phyloP scores from a whole-genome alignment of 2,329 filamentous ascomycete genomes.

The Escovopsis sp. region DNA sequence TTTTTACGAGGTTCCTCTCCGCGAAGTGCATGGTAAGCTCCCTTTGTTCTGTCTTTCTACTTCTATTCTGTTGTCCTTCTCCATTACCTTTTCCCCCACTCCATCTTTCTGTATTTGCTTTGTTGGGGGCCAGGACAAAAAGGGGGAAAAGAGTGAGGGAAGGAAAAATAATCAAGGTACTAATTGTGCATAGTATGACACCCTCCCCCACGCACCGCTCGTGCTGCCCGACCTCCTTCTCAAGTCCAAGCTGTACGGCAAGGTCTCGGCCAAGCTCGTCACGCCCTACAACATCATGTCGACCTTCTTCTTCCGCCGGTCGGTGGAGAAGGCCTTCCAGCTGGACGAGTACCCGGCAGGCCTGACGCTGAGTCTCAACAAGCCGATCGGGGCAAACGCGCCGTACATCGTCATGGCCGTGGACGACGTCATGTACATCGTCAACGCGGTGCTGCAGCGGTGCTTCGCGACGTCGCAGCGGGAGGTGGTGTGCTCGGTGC shows the following conservation, averaged over 20 bases:
- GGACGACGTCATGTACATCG: slow-evolving; percentile 98
- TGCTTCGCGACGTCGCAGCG: slow-evolving; percentile 75
- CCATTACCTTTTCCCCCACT: too few species aligned
- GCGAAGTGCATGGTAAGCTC: slow-evolving; percentile 60
- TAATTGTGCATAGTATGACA: too few species aligned
- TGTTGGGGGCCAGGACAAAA: too few species aligned
- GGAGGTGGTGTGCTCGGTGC: slow-evolving; percentile 58
- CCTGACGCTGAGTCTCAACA: slow-evolving; percentile 60
- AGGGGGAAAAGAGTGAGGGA: too few species aligned
- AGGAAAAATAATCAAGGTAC: too few species aligned
- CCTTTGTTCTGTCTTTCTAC: too few species aligned
- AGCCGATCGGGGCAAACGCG: slow-evolving; percentile 56
- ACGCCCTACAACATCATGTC: slow-evolving; percentile 83
- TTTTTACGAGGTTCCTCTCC: slow-evolving; percentile 80
- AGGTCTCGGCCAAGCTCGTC: slow-evolving; percentile 58
- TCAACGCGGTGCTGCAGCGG: slow-evolving; percentile 79
- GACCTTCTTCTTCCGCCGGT: slow-evolving; percentile 90
- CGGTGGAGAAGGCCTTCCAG: slow-evolving; percentile 95
- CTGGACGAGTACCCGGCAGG: slow-evolving; percentile 76
- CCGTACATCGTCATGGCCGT: slow-evolving; percentile 92
- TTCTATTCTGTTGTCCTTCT: too few species aligned
- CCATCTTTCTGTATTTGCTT: too few species aligned
- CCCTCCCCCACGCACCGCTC: slow-evolving; percentile 39
- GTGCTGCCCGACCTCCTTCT: slow-evolving; percentile 57
- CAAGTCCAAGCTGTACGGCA: slow-evolving; percentile 66